These are phyloP conservation scores for Ceriops tagal DNA, from an alignment of 345 rosid genomes.

Conservation along the genomic window DNA sequence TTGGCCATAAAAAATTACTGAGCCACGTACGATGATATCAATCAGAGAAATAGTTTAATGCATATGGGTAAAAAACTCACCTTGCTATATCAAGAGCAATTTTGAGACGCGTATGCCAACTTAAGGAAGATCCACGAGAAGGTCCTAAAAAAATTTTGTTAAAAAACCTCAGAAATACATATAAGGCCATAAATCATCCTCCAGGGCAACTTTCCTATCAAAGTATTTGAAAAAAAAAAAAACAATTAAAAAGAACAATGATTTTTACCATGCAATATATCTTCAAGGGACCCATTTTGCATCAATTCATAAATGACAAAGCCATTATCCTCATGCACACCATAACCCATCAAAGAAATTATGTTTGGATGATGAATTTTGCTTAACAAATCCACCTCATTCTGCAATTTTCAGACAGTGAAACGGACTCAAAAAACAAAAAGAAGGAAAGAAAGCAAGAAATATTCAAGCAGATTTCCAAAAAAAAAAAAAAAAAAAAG, in stretches of 20 bases:
- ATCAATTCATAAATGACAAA: slow-evolving; percentile 85
- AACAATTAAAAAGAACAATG: background rate
- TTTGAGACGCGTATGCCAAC: slow-evolving; percentile 89
- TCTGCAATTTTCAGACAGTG: slow-evolving; percentile 43
- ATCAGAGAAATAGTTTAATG: background rate
- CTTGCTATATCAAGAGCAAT: slow-evolving; percentile 87
- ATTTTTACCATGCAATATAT: slow-evolving; percentile 74
- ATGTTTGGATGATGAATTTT: slow-evolving; percentile 74
- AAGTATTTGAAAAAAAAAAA: background rate
- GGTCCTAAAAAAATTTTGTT: slow-evolving; percentile 39
- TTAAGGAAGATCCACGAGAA: slow-evolving; percentile 65
- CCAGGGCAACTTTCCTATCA: background rate
- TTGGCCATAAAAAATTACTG: slow-evolving; percentile 9
- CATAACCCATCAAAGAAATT: slow-evolving; percentile 71
- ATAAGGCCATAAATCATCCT: background rate
- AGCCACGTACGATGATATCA: background rate
- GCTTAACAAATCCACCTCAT: slow-evolving; percentile 76
- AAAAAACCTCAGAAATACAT: too few species aligned
- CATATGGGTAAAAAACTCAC: slow-evolving; percentile 35
- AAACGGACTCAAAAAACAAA: slow-evolving; percentile 6
- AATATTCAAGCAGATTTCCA: background rate
- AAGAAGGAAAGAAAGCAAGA: background rate
- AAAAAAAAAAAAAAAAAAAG: background rate
- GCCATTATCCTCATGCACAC: slow-evolving; percentile 48
- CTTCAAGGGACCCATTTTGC: slow-evolving; percentile 85